A percentile compares a stretch with the other conserved stretches of the same genome.
Evolutionary conservation across 129 eudicot genomes (phyloP).

Genomic region (sunflower (Helianthus annuus)): DNA sequence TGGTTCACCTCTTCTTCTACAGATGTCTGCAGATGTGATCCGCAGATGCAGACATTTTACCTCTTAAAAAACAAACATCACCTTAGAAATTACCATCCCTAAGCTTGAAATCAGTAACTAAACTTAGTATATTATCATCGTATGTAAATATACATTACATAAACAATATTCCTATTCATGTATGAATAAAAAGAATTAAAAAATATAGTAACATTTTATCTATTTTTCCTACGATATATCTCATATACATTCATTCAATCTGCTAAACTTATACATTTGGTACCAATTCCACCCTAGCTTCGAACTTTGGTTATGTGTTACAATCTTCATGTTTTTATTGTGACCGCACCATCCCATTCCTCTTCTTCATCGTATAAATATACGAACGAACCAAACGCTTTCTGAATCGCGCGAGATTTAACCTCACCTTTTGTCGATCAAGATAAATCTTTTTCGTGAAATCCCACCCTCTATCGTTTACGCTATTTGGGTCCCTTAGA

Average conservation of each 20-base stretch:
- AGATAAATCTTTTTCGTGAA: slow-evolving; percentile 84
- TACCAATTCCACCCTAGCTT: neutral
- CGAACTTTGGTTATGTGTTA: neutral
- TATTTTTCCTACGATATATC: slow-evolving; percentile 28
- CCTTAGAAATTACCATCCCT: no score
- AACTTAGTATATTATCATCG: neutral
- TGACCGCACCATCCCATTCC: slow-evolving; percentile 34
- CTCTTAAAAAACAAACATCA: no score
- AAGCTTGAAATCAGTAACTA: no score
- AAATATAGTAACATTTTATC: slow-evolving; percentile 18
- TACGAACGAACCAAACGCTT: slow-evolving; percentile 79
- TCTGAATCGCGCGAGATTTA: slow-evolving; percentile 62
- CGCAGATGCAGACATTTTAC: no score
- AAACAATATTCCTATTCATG: slow-evolving; percentile 5
- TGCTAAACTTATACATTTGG: slow-evolving; percentile 24
- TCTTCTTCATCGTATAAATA: slow-evolving; percentile 52
- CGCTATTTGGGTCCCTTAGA: slow-evolving; percentile 66
- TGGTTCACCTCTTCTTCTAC: no score
- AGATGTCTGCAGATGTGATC: no score
- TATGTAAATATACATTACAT: neutral
- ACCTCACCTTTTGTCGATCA: slow-evolving; percentile 75
- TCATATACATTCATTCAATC: slow-evolving; percentile 29
- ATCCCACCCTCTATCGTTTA: slow-evolving; percentile 80
- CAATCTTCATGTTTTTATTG: slow-evolving; percentile 6
- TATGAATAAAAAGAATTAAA: slow-evolving; percentile 23